Percentiles rank a stretch among this genome's conserved stretches.
These are phyloP conservation scores for Parascedosporium putredinis DNA, from an alignment of 2,329 filamentous ascomycete genomes.

Conservation along the genomic window DNA sequence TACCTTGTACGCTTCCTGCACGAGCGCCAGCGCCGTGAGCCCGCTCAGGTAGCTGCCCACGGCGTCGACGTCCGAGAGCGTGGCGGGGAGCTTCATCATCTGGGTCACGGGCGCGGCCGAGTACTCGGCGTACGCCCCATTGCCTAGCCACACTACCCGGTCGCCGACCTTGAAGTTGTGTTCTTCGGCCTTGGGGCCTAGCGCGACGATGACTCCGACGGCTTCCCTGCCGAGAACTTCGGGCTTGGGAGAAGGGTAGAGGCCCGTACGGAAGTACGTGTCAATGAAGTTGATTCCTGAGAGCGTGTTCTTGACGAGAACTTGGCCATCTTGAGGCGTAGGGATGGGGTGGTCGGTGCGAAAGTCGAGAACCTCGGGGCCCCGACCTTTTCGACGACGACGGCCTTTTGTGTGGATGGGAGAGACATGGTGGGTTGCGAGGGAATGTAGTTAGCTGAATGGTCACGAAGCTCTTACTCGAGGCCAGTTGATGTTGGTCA, in stretches of 20 bases:
- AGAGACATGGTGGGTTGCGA: not conserved
- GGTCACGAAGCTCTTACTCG: no score
- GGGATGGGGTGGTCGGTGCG: not conserved
- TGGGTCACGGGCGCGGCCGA: not conserved
- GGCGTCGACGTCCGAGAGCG: not conserved
- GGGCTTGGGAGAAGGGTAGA: not conserved
- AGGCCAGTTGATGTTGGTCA: no score
- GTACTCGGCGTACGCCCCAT: not conserved
- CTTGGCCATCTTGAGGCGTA: not conserved
- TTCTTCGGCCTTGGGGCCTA: not conserved
- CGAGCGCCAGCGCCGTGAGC: conserved; percentile 11
- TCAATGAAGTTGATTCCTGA: not conserved
- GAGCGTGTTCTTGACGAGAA: not conserved
- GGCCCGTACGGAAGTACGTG: not conserved
- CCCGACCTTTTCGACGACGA: not conserved
- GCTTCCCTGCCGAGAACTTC: not conserved
- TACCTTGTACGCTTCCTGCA: conserved; percentile 14
- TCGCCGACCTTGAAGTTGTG: not conserved
- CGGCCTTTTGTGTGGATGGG: not conserved
- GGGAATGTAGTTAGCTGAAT: no score
- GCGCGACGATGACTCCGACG: not conserved
- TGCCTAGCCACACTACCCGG: not conserved
- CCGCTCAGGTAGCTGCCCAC: not conserved
- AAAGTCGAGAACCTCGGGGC: not conserved
- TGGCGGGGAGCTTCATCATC: not conserved